These are phyloP conservation scores for Herpetomonas samuelpessoai DNA, from an alignment of 208 protist genomes.

Conservation along the genomic window DNA sequence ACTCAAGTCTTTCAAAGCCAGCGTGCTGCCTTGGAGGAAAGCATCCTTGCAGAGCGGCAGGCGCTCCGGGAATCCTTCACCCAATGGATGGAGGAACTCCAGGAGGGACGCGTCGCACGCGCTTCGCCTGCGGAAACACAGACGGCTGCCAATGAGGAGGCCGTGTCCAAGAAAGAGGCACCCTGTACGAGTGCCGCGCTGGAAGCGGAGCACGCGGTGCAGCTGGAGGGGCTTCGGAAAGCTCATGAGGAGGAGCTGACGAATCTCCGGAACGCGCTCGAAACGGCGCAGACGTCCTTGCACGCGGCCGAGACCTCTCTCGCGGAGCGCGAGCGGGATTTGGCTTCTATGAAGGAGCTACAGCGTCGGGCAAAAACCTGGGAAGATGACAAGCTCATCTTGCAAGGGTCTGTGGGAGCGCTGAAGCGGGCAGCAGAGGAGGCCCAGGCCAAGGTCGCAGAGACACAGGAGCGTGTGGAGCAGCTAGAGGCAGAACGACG, in stretches of 20 bases:
- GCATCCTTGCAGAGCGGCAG: conserved; percentile 13
- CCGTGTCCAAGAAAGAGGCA: neutral
- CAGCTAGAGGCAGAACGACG: neutral
- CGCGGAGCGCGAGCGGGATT: neutral
- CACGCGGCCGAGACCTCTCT: too few species aligned
- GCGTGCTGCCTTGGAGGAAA: conserved; percentile 7
- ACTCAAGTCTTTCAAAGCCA: conserved; percentile 23
- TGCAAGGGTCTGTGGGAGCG: conserved; percentile 12
- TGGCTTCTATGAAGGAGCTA: neutral
- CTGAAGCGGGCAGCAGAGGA: conserved; percentile 11
- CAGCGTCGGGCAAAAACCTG: conserved; percentile 3
- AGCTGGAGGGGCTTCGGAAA: neutral
- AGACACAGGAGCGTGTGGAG: neutral
- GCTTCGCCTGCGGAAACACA: neutral
- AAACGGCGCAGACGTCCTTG: neutral
- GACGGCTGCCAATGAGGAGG: neutral
- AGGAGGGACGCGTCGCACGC: neutral
- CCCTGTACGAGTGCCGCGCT: too few species aligned
- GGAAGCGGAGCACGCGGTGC: neutral
- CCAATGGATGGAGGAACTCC: neutral
- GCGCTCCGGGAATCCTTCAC: conserved; percentile 11
- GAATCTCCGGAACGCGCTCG: neutral
- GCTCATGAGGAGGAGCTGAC: neutral
- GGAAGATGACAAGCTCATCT: conserved; percentile 20
- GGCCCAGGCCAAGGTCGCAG: neutral